Evolutionary conservation across 2,329 filamentous ascomycete genomes (phyloP), one percentile per base, ranked within the genome.

Genomic region (Phialemoniopsis sp.): DNA sequence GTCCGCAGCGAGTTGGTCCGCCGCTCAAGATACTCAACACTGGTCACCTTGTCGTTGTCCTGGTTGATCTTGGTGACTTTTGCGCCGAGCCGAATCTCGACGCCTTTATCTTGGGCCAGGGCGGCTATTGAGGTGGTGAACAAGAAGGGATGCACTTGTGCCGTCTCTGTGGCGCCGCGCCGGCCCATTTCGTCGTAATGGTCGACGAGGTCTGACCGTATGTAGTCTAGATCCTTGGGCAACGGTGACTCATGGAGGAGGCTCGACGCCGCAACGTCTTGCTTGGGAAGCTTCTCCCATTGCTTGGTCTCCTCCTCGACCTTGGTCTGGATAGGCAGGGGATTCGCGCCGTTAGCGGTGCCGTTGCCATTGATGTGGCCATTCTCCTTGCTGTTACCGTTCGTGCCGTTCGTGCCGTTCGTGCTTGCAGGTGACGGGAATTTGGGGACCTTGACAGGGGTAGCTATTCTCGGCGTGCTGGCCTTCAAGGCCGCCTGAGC

Each of bases 101-200:
- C 80, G 3, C 87, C 87, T 18, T 73, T 75, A 37, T 87, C 78
- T 40, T 76, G 66, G 0, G 91, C 89, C 12, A 96, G 72, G 32
- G 79, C 69, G 5, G 87, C 87, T 62, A 97, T 94, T 13, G 82
- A 73, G 0, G 80, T 91, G 1, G 93, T 97, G 57, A 98, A 97
- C 33, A 89, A 82, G 45, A 84, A 87, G 0, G 93, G 93, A 54
- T 98, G 91, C 3, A 97, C 91, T 63, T 98, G 93, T 0, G 93
- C 87, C 2, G 93, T 97, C 45, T 89, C 87, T 2, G 74, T 76
- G 1, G 81, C 78, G 3, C 80, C 82, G 3, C 68, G 66, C 2
- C 56, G 49, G 17, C 88, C 89, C 89, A 97, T 96, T 56, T 85
- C 80, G 28, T 87, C 80, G 63, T 95, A 97, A 15, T 72, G 70